A percentile compares a stretch with the other conserved stretches of the same genome.
Conservation (phyloP, 2,329 filamentous ascomycete species). For the Rhexocercosporidium sp. region DNA sequence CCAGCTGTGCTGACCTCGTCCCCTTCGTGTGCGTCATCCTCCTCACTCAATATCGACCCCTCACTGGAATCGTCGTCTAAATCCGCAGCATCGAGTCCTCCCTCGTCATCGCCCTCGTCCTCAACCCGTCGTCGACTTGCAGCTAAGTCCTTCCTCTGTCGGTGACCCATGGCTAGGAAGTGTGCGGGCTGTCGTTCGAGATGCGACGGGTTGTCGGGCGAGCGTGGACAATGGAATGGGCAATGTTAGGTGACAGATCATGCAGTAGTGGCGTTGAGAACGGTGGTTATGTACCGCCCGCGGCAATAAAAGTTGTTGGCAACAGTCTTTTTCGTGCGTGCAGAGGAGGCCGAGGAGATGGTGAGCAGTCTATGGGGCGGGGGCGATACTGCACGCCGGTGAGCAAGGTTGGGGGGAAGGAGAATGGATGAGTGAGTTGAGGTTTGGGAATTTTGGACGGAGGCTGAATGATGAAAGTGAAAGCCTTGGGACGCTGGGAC, state of each 20-base stretch:
- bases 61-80: slow-evolving; percentile 71
- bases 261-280: slow-evolving; percentile 40
- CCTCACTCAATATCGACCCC: slow-evolving; percentile 66
- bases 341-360: slow-evolving; percentile 8
- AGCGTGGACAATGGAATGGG: slow-evolving; percentile 38
- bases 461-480: slow-evolving; percentile 37
- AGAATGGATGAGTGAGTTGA: slow-evolving; percentile 31
- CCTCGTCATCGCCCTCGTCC: slow-evolving; percentile 74
- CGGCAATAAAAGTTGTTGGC: slow-evolving; percentile 39
- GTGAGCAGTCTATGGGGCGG: slow-evolving; percentile 35
- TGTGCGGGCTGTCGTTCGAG: slow-evolving; percentile 37
- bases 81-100: slow-evolving; percentile 58
- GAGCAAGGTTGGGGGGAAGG: slow-evolving; percentile 29
- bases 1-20: slow-evolving; percentile 70
- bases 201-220: slow-evolving; percentile 42
- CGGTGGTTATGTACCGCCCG: slow-evolving; percentile 41
- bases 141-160: slow-evolving; percentile 68
- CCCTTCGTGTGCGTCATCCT: slow-evolving; percentile 62
- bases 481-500: slow-evolving; percentile 23
- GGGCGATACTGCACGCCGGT: slow-evolving; percentile 41
- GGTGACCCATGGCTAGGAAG: slow-evolving; percentile 51
- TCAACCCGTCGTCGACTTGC: slow-evolving; percentile 71
- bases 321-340: slow-evolving; percentile 29
- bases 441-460: slow-evolving; percentile 30
- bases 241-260: slow-evolving; percentile 42